Conservation (phyloP, 306 rosid species). For the Macrotyloma uniflorum region DNA sequence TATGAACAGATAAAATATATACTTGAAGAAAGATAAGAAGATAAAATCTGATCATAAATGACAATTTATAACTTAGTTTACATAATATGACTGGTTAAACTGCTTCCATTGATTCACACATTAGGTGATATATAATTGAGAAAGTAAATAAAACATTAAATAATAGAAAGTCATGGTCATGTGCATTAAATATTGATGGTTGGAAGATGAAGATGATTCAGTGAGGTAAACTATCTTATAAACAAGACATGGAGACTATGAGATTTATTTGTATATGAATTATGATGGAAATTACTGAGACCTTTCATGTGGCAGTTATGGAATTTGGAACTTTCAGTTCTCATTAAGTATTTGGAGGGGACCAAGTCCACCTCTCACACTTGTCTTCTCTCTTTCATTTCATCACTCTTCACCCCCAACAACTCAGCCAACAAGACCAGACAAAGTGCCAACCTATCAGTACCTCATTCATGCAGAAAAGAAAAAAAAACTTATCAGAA, state of each 20-base stretch:
- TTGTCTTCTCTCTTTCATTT: background rate
- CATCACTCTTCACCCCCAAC: background rate
- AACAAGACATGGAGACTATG: background rate
- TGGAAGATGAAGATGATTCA: no score
- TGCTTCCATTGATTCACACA: no score
- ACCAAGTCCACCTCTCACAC: background rate
- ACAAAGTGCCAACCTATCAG: conserved; percentile 12
- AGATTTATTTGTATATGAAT: background rate
- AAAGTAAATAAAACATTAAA: no score
- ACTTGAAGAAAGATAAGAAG: no score
- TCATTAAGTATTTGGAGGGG: conserved; percentile 21
- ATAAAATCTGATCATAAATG: no score
- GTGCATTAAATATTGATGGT: no score
- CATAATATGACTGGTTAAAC: no score
- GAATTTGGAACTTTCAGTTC: conserved; percentile 19
- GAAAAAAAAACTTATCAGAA: background rate
- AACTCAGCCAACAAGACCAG: background rate
- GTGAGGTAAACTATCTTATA: background rate
- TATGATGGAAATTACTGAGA: background rate
- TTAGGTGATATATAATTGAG: no score
- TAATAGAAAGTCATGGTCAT: no score
- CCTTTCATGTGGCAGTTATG: background rate
- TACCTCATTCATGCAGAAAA: background rate
- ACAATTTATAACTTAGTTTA: no score
- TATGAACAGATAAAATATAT: no score